These are phyloP conservation scores for Penicillium longicatenatum DNA, from an alignment of 495 filamentous ascomycete genomes.

Conservation along the genomic window DNA sequence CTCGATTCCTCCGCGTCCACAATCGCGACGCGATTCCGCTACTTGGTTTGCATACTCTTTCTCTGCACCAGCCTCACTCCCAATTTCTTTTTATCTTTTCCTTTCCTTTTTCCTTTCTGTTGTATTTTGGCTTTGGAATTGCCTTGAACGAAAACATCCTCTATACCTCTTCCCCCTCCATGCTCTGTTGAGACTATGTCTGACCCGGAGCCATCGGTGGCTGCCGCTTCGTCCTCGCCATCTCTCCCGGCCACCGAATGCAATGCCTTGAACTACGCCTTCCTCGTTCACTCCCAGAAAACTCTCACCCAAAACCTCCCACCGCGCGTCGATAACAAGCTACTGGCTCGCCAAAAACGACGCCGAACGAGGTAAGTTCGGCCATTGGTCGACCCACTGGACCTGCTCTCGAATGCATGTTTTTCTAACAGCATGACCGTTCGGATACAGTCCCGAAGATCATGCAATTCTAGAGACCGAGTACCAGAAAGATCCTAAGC, in stretches of 20 bases:
- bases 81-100: slow-evolving; percentile 15
- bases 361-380: slow-evolving; percentile 61
- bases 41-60: slow-evolving; percentile 22
- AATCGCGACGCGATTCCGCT: slow-evolving; percentile 42
- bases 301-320: slow-evolving; percentile 63
- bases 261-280: slow-evolving; percentile 56
- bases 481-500: slow-evolving; percentile 83
- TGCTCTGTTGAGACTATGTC: slow-evolving; percentile 36
- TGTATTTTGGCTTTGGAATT: slow-evolving; percentile 4
- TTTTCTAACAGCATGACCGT: slow-evolving; percentile 5
- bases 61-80: slow-evolving; percentile 25
- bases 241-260: slow-evolving; percentile 40
- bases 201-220: slow-evolving; percentile 38
- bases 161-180: slow-evolving; percentile 17
- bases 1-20: slow-evolving; percentile 42
- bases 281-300: slow-evolving; percentile 68
- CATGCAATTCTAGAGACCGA: slow-evolving; percentile 88
- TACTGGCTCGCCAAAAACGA: slow-evolving; percentile 67
- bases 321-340: slow-evolving; percentile 67
- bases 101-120: slow-evolving; percentile 4
- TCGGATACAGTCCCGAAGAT: slow-evolving; percentile 71
- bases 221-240: slow-evolving; percentile 38
- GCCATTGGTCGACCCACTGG: not conserved
- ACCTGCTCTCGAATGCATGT: slow-evolving; percentile 12
- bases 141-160: slow-evolving; percentile 13